Percentiles rank a stretch among this genome's conserved stretches.
Conservation (phyloP, 2,329 filamentous ascomycete species). For the Penicillium sp. region DNA sequence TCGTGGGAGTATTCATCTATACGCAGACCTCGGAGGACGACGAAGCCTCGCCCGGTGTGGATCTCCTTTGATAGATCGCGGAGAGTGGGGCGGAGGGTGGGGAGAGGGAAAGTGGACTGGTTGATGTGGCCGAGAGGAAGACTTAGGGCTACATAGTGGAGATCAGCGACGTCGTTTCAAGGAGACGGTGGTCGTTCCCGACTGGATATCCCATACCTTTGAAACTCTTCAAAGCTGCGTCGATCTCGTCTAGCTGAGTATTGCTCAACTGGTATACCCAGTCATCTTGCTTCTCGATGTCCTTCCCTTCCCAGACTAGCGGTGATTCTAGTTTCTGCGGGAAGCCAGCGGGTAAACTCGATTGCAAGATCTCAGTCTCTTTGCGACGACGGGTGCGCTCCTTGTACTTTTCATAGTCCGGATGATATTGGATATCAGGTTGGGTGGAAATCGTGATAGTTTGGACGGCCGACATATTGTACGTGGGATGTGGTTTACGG, state of each 20-base stretch:
- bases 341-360: constrained; percentile 41
- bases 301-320: constrained; percentile 48
- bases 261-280: constrained; percentile 35
- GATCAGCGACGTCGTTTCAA: constrained; percentile 1
- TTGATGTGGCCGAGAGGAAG: constrained; percentile 37
- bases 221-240: constrained; percentile 43
- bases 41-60: constrained; percentile 44
- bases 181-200: constrained; percentile 2
- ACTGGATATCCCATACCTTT: constrained; percentile 28
- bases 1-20: constrained; percentile 36
- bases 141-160: constrained; percentile 32
- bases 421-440: constrained; percentile 26
- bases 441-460: constrained; percentile 16
- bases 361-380: constrained; percentile 15
- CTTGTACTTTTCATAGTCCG: constrained; percentile 23
- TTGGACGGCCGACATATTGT: constrained; percentile 16
- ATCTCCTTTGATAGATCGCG: constrained; percentile 35
- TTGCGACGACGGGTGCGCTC: constrained; percentile 19
- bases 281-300: constrained; percentile 32
- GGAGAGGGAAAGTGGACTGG: constrained; percentile 45
- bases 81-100: constrained; percentile 33
- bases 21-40: constrained; percentile 44
- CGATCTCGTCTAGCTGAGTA: constrained; percentile 43
- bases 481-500: too few relatives aligned
- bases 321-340: constrained; percentile 41